phyloP scores from a whole-genome alignment of 2,329 filamentous ascomycete species.

The Chaetothyriales sp. region DNA sequence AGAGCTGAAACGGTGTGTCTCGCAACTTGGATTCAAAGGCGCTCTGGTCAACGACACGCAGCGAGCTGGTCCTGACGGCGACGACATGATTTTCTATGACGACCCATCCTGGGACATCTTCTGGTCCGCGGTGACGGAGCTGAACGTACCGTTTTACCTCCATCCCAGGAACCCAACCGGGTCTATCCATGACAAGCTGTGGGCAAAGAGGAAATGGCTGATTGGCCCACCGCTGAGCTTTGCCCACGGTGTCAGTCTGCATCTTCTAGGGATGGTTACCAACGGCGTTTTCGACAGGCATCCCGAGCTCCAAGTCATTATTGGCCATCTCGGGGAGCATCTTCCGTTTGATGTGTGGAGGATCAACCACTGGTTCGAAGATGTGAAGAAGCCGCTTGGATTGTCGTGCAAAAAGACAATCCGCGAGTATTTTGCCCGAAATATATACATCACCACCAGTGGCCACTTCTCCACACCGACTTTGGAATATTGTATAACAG shows the following conservation, averaged over 20 bases:
- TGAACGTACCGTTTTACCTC: conserved; percentile 20
- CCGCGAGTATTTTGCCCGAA: conserved; percentile 29
- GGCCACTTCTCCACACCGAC: conserved; percentile 30
- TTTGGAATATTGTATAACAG: conserved; percentile 27
- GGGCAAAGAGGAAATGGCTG: conserved; percentile 18
- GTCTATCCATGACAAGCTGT: conserved; percentile 18
- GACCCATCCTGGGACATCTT: conserved; percentile 42
- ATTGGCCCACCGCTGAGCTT: conserved; percentile 19
- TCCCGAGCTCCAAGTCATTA: conserved; percentile 19
- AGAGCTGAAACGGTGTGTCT: conserved; percentile 37
- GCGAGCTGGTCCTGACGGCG: conserved; percentile 43
- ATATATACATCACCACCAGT: conserved; percentile 31
- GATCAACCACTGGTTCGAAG: conserved; percentile 22
- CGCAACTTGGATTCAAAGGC: conserved; percentile 46
- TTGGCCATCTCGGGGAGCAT: conserved; percentile 20
- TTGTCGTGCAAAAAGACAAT: conserved; percentile 31
- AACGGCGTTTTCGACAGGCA: conserved; percentile 20
- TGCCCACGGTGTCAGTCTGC: conserved; percentile 19
- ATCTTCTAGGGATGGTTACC: conserved; percentile 20
- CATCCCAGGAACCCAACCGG: conserved; percentile 33
- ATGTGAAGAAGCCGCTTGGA: conserved; percentile 17
- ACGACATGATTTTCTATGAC: conserved; percentile 53
- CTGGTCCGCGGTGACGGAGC: conserved; percentile 16
- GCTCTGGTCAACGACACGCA: conserved; percentile 51
- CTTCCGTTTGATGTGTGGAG: conserved; percentile 32